Evolutionary conservation across 2,329 filamentous ascomycete species (phyloP).

Genomic region (Eutypa lata): DNA sequence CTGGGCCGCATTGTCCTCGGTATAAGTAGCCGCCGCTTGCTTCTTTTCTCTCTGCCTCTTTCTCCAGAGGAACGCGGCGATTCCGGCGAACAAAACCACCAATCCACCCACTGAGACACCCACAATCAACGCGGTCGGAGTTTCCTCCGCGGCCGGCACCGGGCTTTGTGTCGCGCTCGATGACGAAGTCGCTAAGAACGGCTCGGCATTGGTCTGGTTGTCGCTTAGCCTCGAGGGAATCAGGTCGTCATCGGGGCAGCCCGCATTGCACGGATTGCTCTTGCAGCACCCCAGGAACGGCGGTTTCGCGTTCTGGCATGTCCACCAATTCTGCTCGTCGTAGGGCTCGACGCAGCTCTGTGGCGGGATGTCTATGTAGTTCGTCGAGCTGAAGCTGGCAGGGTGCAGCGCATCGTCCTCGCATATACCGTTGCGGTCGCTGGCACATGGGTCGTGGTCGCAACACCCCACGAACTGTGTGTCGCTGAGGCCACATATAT

Average conservation of each 20-base stretch:
- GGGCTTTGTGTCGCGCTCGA: background rate
- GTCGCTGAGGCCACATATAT: slow-evolving; percentile 26
- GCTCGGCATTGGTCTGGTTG: slow-evolving; percentile 9
- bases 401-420: slow-evolving; percentile 25
- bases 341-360: slow-evolving; percentile 27
- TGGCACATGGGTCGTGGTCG: slow-evolving; percentile 29
- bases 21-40: background rate
- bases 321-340: slow-evolving; percentile 29
- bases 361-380: slow-evolving; percentile 27
- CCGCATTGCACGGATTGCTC: slow-evolving; percentile 29
- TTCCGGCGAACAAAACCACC: slow-evolving; percentile 10
- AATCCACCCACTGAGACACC: slow-evolving; percentile 13
- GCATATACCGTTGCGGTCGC: slow-evolving; percentile 25
- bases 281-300: slow-evolving; percentile 37
- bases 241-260: slow-evolving; percentile 28
- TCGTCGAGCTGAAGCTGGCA: slow-evolving; percentile 27
- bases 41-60: slow-evolving; percentile 5
- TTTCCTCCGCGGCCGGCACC: background rate
- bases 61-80: slow-evolving; percentile 11
- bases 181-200: slow-evolving; percentile 10
- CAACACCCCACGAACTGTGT: slow-evolving; percentile 39
- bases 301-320: slow-evolving; percentile 24
- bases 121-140: slow-evolving; percentile 11
- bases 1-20: background rate
- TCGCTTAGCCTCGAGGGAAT: slow-evolving; percentile 20